Evolutionary conservation across 2,329 filamentous ascomycete genomes (phyloP), one percentile per base, ranked within the genome.

Genomic region (Atkinsonella hypoxylon): DNA sequence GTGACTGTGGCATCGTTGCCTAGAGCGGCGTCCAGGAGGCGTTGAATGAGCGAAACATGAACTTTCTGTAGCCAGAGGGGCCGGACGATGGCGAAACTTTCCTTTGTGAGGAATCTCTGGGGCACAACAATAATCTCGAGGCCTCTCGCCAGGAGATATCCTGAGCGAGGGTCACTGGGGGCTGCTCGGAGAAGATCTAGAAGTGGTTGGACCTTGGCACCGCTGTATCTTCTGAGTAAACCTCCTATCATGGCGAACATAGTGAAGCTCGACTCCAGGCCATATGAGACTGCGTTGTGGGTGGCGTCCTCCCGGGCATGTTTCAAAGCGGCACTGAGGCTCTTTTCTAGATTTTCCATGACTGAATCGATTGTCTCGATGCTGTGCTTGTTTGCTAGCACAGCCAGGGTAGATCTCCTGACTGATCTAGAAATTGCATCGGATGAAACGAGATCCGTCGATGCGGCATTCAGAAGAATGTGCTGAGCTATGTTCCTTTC

Each of bases 1-100:
- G 59, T 57, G 4, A 59, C 51, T 8, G 61, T 55, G 20, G 65
- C 55, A n/a, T 66, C 56, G 17, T 57, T 54, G 32, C 59, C 53
- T 15, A 58, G 67, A 9, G 76, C 75, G 3, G 62, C 59, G 13
- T 62, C 57, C 3, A 77, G 63, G 60, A 77, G 67, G 3, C 73
- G 71, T 55, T 68, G 68, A 22, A 69, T 67, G 8, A 76, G 60
- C 46, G 72, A 65, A 45, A 70, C 64, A 58, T 77, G 78, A 2
- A 72, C 62, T 61, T 74, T 75, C 52, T 78, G 76, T 52, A 67
- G 62, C 68, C 70, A 73, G 1, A 77, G 63, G 3, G 69, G 69
- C 54, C 70, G 72, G 32, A 73, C 61, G 2, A 70, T 55, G 4
- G 71, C 71, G 50, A 71, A 72, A 54, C 66, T 67, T 4, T 70